phyloP scores from a whole-genome alignment of 257 asterid species.

The Sherardia arvensis region DNA sequence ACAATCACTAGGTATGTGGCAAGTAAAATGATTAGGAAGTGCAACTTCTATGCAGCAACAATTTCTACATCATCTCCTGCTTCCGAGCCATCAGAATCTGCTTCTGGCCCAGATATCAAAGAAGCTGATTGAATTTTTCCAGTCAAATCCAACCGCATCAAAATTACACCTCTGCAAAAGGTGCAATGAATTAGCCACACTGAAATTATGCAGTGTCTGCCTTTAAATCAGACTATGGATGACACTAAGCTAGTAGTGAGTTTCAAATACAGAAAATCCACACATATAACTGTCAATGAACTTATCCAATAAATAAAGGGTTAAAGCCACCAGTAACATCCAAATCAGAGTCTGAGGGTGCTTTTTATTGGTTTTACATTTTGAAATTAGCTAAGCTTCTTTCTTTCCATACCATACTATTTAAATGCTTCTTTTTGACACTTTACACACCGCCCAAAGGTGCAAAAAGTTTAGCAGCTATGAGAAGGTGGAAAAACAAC shows the following conservation, averaged over 20 bases:
- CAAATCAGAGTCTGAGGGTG: neutral
- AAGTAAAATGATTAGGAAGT: neutral
- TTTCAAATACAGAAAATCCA: neutral
- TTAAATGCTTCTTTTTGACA: neutral
- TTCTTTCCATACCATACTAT: no score
- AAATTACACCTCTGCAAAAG: constrained; percentile 69
- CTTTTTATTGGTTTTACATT: neutral
- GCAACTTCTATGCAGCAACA: constrained; percentile 24
- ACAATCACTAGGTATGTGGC: neutral
- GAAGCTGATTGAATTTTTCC: constrained; percentile 94
- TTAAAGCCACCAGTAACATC: neutral
- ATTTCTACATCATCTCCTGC: constrained; percentile 34
- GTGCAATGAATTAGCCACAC: neutral
- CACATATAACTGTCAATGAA: neutral
- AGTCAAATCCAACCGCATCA: constrained; percentile 92
- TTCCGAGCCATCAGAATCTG: constrained; percentile 38
- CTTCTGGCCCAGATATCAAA: constrained; percentile 63
- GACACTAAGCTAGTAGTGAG: neutral
- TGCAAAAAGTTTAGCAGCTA: neutral
- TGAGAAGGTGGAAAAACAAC: neutral
- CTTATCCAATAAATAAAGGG: neutral
- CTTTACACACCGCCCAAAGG: neutral
- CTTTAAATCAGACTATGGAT: neutral
- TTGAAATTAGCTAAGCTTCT: neutral
- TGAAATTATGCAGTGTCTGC: neutral